Conservation (phyloP, 148 eudicot species). For the Rhododendron vialii region DNA sequence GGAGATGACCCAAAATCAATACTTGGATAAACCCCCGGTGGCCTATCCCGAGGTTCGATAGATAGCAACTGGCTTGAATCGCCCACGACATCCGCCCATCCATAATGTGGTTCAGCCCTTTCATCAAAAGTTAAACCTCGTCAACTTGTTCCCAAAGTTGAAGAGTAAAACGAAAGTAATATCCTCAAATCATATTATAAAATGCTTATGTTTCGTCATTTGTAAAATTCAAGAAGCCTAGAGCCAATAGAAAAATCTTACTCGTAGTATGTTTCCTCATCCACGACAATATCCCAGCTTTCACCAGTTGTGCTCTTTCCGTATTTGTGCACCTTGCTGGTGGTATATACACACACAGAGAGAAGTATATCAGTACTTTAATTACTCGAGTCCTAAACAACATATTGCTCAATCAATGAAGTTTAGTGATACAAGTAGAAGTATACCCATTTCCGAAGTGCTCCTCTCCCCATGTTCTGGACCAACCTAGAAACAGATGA, state of each 20-base stretch:
- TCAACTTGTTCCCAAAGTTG: not conserved
- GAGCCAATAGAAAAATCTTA: constrained; percentile 30
- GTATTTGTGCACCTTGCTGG: constrained; percentile 93
- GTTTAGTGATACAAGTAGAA: not conserved
- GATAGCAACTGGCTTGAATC: constrained; percentile 87
- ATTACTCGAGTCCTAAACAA: not conserved
- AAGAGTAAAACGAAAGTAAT: not conserved
- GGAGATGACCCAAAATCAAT: constrained; percentile 47
- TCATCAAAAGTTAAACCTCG: constrained; percentile 5
- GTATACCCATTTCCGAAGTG: constrained; percentile 97
- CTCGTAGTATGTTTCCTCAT: constrained; percentile 92
- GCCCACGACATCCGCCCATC: constrained; percentile 98
- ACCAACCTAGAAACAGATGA: constrained; percentile 61
- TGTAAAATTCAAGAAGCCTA: not conserved
- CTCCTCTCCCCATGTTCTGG: constrained; percentile 99
- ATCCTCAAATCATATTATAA: not conserved
- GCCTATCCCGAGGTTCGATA: constrained; percentile 74
- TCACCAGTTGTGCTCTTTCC: constrained; percentile 97
- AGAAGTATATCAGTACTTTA: not conserved
- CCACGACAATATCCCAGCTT: constrained; percentile 94
- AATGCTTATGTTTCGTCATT: not conserved
- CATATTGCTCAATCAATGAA: not conserved
- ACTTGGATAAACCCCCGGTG: constrained; percentile 79
- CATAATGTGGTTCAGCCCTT: constrained; percentile 96
- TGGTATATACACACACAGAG: not conserved